Percentiles rank a stretch among this genome's conserved stretches.
Conservation (phyloP, 192 early-diverging fungal species). For the Coemansia sp. region DNA sequence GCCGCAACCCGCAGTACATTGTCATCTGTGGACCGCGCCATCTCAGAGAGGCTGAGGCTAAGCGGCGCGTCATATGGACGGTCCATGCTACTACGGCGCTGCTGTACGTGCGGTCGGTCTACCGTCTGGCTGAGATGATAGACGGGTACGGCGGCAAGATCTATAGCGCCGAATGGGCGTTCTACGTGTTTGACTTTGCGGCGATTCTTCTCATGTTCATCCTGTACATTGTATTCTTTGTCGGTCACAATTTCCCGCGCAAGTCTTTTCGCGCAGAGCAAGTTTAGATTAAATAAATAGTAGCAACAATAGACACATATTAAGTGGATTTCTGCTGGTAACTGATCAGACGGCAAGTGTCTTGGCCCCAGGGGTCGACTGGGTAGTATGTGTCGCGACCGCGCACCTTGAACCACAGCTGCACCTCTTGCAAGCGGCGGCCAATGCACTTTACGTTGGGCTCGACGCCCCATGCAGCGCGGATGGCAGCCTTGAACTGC, state of each 20-base stretch:
- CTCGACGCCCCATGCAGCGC: constrained; percentile 40
- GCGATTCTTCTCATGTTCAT: constrained; percentile 35
- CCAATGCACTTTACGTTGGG: constrained; percentile 51
- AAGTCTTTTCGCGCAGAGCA: not conserved
- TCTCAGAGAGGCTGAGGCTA: constrained; percentile 7
- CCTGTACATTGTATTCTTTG: constrained; percentile 21
- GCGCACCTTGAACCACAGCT: constrained; percentile 54
- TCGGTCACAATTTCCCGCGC: constrained; percentile 16
- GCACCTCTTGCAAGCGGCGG: constrained; percentile 45
- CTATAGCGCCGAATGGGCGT: constrained; percentile 48
- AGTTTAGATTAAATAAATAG: not conserved
- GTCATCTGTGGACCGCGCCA: constrained; percentile 19
- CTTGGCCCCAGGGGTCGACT: constrained; percentile 39
- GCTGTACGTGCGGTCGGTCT: constrained; percentile 45
- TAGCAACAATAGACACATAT: too few species aligned
- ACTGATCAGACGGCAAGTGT: constrained; percentile 43
- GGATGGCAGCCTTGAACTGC: constrained; percentile 46
- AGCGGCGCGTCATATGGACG: constrained; percentile 28
- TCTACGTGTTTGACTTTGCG: constrained; percentile 52
- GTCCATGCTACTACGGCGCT: constrained; percentile 38
- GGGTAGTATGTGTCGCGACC: constrained; percentile 50
- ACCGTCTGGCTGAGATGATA: constrained; percentile 50
- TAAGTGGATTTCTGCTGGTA: constrained; percentile 39
- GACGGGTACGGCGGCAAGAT: constrained; percentile 41
- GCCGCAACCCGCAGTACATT: constrained; percentile 15